phyloP scores from a whole-genome alignment of 2,329 filamentous ascomycete genomes.

The Ophiostoma tasmaniense region DNA sequence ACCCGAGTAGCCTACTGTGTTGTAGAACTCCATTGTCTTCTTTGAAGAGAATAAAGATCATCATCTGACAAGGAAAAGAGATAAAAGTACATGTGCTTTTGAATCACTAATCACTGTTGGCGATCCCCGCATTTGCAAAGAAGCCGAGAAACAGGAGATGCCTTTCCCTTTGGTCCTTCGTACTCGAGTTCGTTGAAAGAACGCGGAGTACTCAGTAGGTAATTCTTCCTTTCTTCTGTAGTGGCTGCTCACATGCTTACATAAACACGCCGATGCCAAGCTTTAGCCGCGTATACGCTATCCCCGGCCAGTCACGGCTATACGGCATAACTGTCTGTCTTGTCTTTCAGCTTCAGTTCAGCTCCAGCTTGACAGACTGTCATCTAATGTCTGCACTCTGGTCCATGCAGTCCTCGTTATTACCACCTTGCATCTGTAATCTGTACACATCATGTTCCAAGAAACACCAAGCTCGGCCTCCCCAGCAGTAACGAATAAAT shows the following conservation, averaged over 20 bases:
- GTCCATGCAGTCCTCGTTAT: not conserved
- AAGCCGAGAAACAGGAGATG: not conserved
- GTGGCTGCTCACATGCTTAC: not conserved
- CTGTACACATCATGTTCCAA: not conserved
- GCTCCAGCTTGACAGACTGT: not conserved
- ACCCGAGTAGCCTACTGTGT: not conserved
- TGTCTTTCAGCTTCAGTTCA: not conserved
- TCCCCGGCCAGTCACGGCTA: not conserved
- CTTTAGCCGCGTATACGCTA: not conserved
- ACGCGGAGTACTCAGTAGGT: not conserved
- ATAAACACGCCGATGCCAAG: not conserved
- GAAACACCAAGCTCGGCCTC: not conserved
- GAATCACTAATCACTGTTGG: not conserved
- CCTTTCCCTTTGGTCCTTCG: not conserved
- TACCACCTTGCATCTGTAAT: not conserved
- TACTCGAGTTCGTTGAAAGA: not conserved
- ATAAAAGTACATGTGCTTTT: not conserved
- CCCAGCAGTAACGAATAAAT: not conserved
- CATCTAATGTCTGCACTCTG: not conserved
- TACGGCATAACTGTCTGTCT: not conserved
- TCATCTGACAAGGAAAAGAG: not conserved
- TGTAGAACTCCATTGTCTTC: not conserved
- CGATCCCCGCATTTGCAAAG: not conserved
- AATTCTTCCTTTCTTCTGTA: no score
- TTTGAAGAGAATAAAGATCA: no score